Evolutionary conservation across 2,329 filamentous ascomycete genomes (phyloP), one percentile per base, ranked within the genome.

Genomic region (Talaromyces sp.): DNA sequence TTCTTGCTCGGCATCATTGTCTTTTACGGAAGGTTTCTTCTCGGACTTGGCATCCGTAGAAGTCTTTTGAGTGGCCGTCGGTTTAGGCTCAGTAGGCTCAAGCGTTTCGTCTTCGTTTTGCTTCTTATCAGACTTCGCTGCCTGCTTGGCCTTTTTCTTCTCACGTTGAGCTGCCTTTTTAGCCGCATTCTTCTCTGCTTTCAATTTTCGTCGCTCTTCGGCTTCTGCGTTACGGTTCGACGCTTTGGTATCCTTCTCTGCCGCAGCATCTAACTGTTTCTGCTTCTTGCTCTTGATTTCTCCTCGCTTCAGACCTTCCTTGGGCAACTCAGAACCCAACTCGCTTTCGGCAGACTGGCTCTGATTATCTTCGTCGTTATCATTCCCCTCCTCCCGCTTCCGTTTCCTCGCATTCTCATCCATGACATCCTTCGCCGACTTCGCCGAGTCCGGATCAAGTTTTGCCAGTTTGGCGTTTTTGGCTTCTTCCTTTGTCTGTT

Each of bases 401-500:
- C 92, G 87, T 82, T 96, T 96, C 72, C 80, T 81, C 62, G 85
- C 86, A 63, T 91, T 92, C 74, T 96, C 93, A 70, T 96, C 92
- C 87, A 96, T 90, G 67, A 97, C 88, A 77, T 98, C 93, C 77
- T 96, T 94, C 67, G 93, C 94, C 69, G 88, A 95, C 82, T 96
- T 95, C 69, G 90, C 89, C 73, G 92, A 93, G 70, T 94, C 92
- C 31, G 95, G 93, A 73, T 98, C 92, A 47, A 98, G 85, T 81
- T 97, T 98, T 66, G 90, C 92, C 74, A 89, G 86, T 80, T 93
- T 93, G 64, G 92, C 91, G 70, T 90, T 89, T 68, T 88, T 87
- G 66, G 91, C 91, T 78, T 97, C 86, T 77, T 92, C 90, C 76
- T 96, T 97, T 60, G 92, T 94, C 81, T 98, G 93, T 83, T 98